Evolutionary conservation across 2,329 filamentous ascomycete species (phyloP), one percentile per base, ranked within the genome.

Genomic region (Parascedosporium putredinis): DNA sequence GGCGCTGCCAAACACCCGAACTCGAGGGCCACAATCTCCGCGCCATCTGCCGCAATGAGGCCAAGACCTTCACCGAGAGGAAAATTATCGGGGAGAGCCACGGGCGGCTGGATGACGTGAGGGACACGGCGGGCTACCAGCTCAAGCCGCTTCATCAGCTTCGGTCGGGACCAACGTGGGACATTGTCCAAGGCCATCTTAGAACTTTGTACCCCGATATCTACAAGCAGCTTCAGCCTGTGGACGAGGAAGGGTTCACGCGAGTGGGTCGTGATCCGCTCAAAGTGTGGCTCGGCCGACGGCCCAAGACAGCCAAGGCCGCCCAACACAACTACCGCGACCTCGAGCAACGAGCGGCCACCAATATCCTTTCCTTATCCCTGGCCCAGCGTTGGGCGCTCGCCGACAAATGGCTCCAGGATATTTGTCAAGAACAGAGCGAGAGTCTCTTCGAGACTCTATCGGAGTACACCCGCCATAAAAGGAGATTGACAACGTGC

Each of bases 401-500:
- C 12, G 22, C 31, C 9, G 22, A 47, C 16, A 23, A 14, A 18
- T 47, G 45, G 45, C 20, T 38, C 6, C 12, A 4, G 0, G 58
- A 60, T 0, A 64, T 82, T 2, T 57, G 75, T 0, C 52, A 71
- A n/a, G 82, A 87, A 9, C 65, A 70, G 0, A 61, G 75, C 0
- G 56, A 62, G 0, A 60, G 61, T 0, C 62, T 83, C 16, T 53
- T 62, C 1, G 58, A 61, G 0, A 53, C 68, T 0, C 67, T 66
- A 62, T 4, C 58, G 64, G 1, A 75, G 71, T 54, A 70, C 79
- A 47, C 49, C 60, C 0, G 60, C 2, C 68, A 75, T 8, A 56
- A 62, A 1, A 59, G 60, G n/a, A n/a, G 5, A 56, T 81, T 1
- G 62, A 69, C 1, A 64, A 63, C 2, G 59, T 79, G 0, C 70